phyloP scores from a whole-genome alignment of 73 alveolate species.

The Stentor coeruleus region DNA sequence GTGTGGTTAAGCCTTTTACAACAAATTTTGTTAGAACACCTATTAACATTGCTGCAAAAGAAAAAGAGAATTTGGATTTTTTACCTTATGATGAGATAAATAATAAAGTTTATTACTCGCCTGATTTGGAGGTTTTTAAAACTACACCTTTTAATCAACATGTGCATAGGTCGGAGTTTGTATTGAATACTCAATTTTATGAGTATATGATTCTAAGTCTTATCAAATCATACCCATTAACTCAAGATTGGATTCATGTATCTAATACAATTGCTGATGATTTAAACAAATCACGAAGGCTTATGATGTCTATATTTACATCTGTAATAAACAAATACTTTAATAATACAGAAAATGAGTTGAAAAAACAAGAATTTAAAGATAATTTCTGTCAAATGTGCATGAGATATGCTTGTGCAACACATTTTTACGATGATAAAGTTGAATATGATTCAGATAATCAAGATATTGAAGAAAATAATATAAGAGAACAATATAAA shows the following conservation, averaged over 20 bases:
- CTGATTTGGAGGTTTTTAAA: background rate
- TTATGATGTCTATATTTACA: background rate
- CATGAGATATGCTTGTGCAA: conserved; percentile 1
- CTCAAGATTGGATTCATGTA: background rate
- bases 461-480: background rate
- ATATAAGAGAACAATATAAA: background rate
- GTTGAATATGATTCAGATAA: background rate
- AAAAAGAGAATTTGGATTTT: background rate
- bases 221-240: background rate
- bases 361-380: background rate
- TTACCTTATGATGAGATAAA: background rate
- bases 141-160: background rate
- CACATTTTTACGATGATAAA: background rate
- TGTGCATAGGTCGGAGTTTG: background rate
- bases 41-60: background rate
- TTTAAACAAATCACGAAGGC: background rate
- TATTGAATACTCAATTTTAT: background rate
- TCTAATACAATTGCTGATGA: background rate
- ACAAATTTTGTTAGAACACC: background rate
- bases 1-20: background rate
- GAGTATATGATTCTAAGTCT: background rate
- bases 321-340: background rate
- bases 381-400: conserved; percentile 13
- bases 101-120: background rate
- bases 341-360: background rate